phyloP scores from a whole-genome alignment of 768 basidiomycete genomes.

The Xerocomus brunneocitrinus region DNA sequence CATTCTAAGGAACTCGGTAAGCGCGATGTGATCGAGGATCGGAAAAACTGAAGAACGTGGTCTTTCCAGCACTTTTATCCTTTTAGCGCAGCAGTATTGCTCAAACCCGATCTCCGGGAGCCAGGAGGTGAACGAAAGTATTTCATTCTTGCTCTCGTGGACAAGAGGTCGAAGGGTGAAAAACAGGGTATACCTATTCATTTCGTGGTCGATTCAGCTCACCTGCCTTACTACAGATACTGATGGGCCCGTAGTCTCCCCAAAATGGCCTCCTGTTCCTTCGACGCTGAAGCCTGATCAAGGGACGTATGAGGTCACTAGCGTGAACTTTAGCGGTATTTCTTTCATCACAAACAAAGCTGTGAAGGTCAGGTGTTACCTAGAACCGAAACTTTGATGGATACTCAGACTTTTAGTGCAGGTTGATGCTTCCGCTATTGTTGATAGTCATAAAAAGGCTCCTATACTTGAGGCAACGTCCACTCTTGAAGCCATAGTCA shows the following conservation, averaged over 20 bases:
- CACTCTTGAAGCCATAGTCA: conserved; percentile 45
- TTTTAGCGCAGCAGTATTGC: conserved; percentile 65
- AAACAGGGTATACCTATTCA: conserved; percentile 41
- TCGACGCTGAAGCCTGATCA: conserved; percentile 43
- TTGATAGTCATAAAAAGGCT: conserved; percentile 60
- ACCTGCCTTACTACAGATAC: conserved; percentile 43
- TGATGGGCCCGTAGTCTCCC: conserved; percentile 54
- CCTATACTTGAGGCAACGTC: conserved; percentile 54
- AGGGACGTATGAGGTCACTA: conserved; percentile 60
- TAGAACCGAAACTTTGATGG: neutral
- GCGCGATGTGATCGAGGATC: conserved; percentile 18
- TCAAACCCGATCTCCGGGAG: conserved; percentile 58
- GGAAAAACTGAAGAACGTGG: neutral
- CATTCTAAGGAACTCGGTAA: conserved; percentile 75
- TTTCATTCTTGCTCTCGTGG: conserved; percentile 69
- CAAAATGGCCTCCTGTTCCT: conserved; percentile 70
- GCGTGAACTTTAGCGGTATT: conserved; percentile 69
- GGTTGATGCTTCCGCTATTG: conserved; percentile 68
- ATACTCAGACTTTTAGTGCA: conserved; percentile 27
- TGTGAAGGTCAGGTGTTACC: conserved; percentile 74
- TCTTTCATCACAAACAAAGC: conserved; percentile 63
- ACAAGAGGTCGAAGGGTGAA: conserved; percentile 52
- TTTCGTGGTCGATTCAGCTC: neutral
- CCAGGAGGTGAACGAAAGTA: conserved; percentile 52
- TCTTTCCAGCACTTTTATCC: conserved; percentile 65